Conservation (phyloP, 768 basidiomycete genomes). For the Leccinum subgranulosum region DNA sequence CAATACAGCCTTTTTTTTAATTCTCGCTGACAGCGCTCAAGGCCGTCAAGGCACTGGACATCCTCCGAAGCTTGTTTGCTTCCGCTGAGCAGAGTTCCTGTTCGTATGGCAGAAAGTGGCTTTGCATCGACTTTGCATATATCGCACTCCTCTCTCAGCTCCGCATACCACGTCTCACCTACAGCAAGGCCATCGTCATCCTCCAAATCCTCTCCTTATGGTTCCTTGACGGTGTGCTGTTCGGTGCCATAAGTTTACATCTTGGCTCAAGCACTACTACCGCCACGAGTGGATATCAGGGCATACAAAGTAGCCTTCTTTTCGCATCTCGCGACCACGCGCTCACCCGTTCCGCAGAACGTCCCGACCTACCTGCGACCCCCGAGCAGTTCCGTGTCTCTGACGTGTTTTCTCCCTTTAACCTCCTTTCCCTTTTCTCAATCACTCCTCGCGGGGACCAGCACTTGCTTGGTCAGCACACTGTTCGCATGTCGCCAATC, state of each 20-base stretch:
- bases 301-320: conserved; percentile 32
- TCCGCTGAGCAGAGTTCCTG: conserved; percentile 39
- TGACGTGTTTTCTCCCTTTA: conserved; percentile 49
- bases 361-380: conserved; percentile 39
- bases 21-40: conserved; percentile 29
- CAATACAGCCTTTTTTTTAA: accelerated
- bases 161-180: conserved; percentile 72
- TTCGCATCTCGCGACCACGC: neutral
- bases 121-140: conserved; percentile 65
- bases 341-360: conserved; percentile 23
- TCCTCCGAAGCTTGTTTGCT: conserved; percentile 52
- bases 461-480: conserved; percentile 82
- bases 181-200: conserved; percentile 57
- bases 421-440: conserved; percentile 42
- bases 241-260: conserved; percentile 68
- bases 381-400: conserved; percentile 47
- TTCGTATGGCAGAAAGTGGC: conserved; percentile 65
- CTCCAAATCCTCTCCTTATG: conserved; percentile 61
- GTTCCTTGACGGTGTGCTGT: conserved; percentile 66
- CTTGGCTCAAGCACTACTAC: conserved; percentile 28
- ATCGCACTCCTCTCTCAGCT: conserved; percentile 55
- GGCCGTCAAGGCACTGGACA: conserved; percentile 77
- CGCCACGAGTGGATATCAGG: conserved; percentile 13
- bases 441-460: conserved; percentile 41
- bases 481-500: conserved; percentile 89